Percentiles rank a stretch among this genome's conserved stretches.
phyloP scores from a whole-genome alignment of 2,329 filamentous ascomycete species.

The Verticillium klebahnii region DNA sequence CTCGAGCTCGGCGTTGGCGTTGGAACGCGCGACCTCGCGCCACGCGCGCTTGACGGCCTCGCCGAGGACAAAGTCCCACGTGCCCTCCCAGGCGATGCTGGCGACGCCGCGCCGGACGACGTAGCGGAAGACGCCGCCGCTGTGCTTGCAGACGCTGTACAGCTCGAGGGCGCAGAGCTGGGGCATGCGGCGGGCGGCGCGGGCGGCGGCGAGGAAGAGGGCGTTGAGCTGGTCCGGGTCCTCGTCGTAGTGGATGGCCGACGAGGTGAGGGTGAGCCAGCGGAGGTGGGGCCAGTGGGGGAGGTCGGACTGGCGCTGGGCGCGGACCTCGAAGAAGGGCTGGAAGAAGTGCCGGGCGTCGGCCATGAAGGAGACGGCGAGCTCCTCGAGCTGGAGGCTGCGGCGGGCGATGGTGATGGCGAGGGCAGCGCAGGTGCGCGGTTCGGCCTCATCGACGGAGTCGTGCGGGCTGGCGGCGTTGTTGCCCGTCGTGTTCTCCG shows the following conservation, averaged over 20 bases:
- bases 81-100: neutral
- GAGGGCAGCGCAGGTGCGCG: conserved; percentile 9
- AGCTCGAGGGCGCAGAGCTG: conserved; percentile 18
- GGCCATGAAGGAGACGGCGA: conserved; percentile 12
- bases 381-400: conserved; percentile 13
- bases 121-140: conserved; percentile 21
- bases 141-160: conserved; percentile 17
- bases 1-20: neutral
- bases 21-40: neutral
- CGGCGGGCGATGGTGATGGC: conserved; percentile 9
- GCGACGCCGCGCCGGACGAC: conserved; percentile 3
- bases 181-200: conserved; percentile 20
- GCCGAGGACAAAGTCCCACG: neutral
- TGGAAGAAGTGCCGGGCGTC: conserved; percentile 14
- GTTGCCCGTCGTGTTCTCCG: conserved; percentile 1
- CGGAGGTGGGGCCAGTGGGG: conserved; percentile 18
- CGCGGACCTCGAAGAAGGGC: conserved; percentile 17
- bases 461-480: neutral
- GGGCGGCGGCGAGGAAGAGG: conserved; percentile 15
- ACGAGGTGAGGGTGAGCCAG: conserved; percentile 18
- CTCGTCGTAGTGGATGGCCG: conserved; percentile 12
- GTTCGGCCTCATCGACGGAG: neutral
- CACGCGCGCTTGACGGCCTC: neutral
- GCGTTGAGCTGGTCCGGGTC: conserved; percentile 15
- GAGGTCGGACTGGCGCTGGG: conserved; percentile 1